These are phyloP conservation scores for Conticribra weissflogii DNA, from an alignment of 108 stramenopile species.

Conservation along the genomic window DNA sequence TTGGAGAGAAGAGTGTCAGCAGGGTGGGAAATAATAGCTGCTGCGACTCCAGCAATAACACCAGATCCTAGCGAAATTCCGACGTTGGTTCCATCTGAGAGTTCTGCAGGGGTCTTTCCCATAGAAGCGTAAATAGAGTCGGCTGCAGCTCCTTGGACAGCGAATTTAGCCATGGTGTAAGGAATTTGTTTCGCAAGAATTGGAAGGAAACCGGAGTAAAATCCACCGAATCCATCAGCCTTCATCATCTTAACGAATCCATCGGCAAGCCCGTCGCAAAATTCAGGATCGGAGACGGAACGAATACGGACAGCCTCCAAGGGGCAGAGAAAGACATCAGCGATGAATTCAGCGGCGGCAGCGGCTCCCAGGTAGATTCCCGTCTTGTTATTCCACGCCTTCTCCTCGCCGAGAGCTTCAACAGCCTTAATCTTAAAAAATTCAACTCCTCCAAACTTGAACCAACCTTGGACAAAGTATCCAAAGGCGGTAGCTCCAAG, in stretches of 20 bases:
- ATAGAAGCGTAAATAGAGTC: conserved; percentile 87
- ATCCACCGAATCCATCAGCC: conserved; percentile 89
- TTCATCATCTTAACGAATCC: conserved; percentile 90
- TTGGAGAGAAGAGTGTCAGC: conserved; percentile 98
- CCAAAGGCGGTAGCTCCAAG: conserved; percentile 95
- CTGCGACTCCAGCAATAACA: conserved; percentile 97
- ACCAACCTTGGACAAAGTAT: conserved; percentile 99
- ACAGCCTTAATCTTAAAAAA: conserved; percentile 96
- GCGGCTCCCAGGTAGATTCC: conserved; percentile 93
- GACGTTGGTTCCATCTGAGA: conserved; percentile 65
- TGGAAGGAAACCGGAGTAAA: conserved; percentile 96
- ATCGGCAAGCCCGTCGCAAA: conserved; percentile 85
- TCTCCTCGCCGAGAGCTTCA: conserved; percentile 81
- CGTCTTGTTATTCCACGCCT: conserved; percentile 95
- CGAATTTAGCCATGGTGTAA: conserved; percentile 99
- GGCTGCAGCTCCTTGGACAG: conserved; percentile 94
- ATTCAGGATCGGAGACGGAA: conserved; percentile 93
- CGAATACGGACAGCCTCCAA: conserved; percentile 98
- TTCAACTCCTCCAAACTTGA: conserved; percentile 99
- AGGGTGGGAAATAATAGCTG: conserved; percentile 99
- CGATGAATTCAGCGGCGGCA: conserved; percentile 94
- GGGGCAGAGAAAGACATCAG: conserved; percentile 98
- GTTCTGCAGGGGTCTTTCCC: conserved; percentile 75
- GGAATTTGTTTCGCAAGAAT: conserved; percentile 99
- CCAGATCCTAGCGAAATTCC: conserved; percentile 91